Evolutionary conservation across 495 filamentous ascomycete genomes (phyloP).

Genomic region (Hypoxylon lenormandii): DNA sequence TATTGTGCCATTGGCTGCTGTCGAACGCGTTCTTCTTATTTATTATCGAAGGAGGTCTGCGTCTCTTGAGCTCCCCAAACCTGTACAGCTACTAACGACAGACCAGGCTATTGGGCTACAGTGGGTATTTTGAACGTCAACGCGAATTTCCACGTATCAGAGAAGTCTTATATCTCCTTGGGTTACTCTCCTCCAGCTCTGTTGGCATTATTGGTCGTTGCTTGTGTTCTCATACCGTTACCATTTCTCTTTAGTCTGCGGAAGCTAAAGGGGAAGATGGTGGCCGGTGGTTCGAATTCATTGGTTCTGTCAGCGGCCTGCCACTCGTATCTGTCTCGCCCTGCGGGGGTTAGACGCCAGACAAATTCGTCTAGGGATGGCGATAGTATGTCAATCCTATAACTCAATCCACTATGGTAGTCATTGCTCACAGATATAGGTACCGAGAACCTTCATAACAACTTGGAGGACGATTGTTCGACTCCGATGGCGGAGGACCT

Average conservation of each 20-base stretch:
- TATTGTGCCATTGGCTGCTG: constrained; percentile 37
- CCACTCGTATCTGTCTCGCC: constrained; percentile 1
- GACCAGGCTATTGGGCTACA: not conserved
- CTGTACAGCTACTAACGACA: not conserved
- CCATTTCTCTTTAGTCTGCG: constrained; percentile 12
- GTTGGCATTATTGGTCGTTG: constrained; percentile 2
- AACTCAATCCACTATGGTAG: not conserved
- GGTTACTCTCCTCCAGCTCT: constrained; percentile 13
- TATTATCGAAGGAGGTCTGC: constrained; percentile 11
- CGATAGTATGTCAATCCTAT: not conserved
- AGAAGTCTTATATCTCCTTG: not conserved
- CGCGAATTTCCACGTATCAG: constrained; percentile 6
- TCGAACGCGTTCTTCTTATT: not conserved
- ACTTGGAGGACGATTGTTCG: not conserved
- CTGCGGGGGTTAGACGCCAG: not conserved
- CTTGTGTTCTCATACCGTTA: constrained; percentile 4
- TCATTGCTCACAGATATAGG: not conserved
- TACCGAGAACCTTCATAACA: not conserved
- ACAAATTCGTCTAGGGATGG: not conserved
- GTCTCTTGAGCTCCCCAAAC: not conserved
- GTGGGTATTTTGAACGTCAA: not conserved
- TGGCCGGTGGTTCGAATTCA: constrained; percentile 15
- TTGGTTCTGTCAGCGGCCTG: constrained; percentile 20
- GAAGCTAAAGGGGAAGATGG: constrained; percentile 18
- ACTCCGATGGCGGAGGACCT: constrained; percentile 3